Percentiles rank a stretch among this genome's conserved stretches.
Conservation (phyloP, 2,329 filamentous ascomycete species). For the Neonectria sp. region DNA sequence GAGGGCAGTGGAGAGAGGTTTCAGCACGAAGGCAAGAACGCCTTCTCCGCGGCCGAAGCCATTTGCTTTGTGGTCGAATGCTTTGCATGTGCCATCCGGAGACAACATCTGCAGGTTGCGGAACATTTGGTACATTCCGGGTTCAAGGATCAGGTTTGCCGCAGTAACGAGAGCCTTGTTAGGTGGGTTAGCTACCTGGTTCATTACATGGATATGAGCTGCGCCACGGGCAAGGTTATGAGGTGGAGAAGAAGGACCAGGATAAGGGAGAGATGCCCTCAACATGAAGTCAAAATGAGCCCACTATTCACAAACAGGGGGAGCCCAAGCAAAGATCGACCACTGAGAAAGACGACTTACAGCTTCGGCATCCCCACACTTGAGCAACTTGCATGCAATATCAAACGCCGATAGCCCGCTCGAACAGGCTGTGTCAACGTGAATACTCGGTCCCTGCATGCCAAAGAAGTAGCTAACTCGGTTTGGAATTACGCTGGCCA, state of each 20-base stretch:
- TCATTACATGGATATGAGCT: neutral
- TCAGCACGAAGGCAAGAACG: neutral
- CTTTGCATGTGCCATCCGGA: neutral
- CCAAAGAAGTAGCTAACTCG: neutral
- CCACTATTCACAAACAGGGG: neutral
- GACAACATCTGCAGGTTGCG: neutral
- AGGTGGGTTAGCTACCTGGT: neutral
- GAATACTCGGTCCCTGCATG: neutral
- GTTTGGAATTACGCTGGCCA: neutral
- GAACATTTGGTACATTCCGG: neutral
- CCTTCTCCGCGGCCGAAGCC: neutral
- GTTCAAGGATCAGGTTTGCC: neutral
- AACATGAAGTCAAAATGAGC: no score
- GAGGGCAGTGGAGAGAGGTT: neutral
- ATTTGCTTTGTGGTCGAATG: neutral
- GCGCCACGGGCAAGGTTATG: neutral
- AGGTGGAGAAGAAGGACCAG: neutral
- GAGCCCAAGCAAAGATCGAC: neutral
- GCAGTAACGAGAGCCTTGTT: neutral
- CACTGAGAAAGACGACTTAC: neutral
- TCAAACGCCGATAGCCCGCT: neutral
- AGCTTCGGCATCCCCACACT: neutral
- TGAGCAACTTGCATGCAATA: neutral
- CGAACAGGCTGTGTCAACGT: neutral
- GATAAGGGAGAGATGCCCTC: no score